These are phyloP conservation scores for Pichia insulana DNA, from an alignment of 805 yeast genomes.

Conservation along the genomic window DNA sequence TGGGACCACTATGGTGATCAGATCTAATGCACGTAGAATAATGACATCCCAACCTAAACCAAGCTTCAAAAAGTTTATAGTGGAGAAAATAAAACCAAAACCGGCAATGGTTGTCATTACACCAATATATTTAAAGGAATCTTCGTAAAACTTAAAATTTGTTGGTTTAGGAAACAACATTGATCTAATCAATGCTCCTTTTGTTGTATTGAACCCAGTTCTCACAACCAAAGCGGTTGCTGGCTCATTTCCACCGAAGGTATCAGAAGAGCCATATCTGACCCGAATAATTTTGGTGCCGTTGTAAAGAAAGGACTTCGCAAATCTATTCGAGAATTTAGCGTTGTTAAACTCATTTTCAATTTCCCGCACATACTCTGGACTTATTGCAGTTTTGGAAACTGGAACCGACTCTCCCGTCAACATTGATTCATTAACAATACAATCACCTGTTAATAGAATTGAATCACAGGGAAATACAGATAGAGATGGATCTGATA, in stretches of 20 bases:
- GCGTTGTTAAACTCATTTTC: constrained; percentile 47
- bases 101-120: constrained; percentile 84
- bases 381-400: constrained; percentile 60
- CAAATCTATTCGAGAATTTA: constrained; percentile 52
- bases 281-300: constrained; percentile 88
- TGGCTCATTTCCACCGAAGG: constrained; percentile 57
- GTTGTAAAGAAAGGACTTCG: constrained; percentile 70
- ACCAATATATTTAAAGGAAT: constrained; percentile 92
- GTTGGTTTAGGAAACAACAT: constrained; percentile 95
- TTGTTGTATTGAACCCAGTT: constrained; percentile 92
- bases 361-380: constrained; percentile 50
- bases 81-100: constrained; percentile 76
- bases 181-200: constrained; percentile 87
- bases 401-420: constrained; percentile 99
- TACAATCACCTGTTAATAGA: constrained; percentile 83
- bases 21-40: constrained; percentile 82
- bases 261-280: constrained; percentile 47
- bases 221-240: constrained; percentile 83
- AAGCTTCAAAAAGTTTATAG: constrained; percentile 69
- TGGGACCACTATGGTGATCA: constrained; percentile 94
- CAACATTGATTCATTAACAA: constrained; percentile 94
- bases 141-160: constrained; percentile 87
- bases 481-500: constrained; percentile 72
- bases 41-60: constrained; percentile 65
- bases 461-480: constrained; percentile 85